Conservation (phyloP, 768 basidiomycete genomes). For the Termitomyces sp. region DNA sequence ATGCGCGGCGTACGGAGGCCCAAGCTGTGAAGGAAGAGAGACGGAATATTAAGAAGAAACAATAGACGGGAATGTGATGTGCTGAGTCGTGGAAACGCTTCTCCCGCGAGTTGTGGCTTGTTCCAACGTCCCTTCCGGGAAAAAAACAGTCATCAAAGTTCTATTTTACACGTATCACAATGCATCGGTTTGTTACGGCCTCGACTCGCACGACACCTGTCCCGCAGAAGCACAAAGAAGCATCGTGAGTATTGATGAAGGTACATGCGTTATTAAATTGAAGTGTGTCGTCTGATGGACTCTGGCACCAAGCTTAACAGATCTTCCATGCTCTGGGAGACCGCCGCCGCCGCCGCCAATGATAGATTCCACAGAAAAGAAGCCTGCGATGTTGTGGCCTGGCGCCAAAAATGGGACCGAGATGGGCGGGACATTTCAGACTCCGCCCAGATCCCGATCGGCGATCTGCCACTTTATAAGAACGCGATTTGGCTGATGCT, state of each 20-base stretch:
- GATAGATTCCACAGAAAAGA: neutral
- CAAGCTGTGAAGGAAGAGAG: slow-evolving; percentile 26
- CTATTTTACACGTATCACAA: neutral
- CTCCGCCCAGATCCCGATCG: slow-evolving; percentile 6
- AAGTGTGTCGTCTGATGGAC: neutral
- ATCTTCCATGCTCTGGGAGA: neutral
- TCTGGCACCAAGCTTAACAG: neutral
- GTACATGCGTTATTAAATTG: neutral
- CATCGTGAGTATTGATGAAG: slow-evolving; percentile 3
- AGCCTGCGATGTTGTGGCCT: no score
- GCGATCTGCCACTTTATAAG: slow-evolving; percentile 8
- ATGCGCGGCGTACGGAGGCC: slow-evolving; percentile 60
- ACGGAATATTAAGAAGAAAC: slow-evolving; percentile 30
- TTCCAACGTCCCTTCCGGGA: neutral
- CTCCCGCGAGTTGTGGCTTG: slow-evolving; percentile 1
- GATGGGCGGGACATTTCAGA: slow-evolving; percentile 15
- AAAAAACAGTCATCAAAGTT: slow-evolving; percentile 5
- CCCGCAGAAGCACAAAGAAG: slow-evolving; percentile 3
- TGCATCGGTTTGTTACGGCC: neutral
- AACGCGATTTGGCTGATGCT: neutral
- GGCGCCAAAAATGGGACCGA: no score
- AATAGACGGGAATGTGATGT: slow-evolving; percentile 16
- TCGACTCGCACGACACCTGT: slow-evolving; percentile 1
- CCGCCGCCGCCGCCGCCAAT: slow-evolving; percentile 1
- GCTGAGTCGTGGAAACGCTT: no score